phyloP scores from a whole-genome alignment of 1,284 basidiomycete species.

The Marasmius oreades region DNA sequence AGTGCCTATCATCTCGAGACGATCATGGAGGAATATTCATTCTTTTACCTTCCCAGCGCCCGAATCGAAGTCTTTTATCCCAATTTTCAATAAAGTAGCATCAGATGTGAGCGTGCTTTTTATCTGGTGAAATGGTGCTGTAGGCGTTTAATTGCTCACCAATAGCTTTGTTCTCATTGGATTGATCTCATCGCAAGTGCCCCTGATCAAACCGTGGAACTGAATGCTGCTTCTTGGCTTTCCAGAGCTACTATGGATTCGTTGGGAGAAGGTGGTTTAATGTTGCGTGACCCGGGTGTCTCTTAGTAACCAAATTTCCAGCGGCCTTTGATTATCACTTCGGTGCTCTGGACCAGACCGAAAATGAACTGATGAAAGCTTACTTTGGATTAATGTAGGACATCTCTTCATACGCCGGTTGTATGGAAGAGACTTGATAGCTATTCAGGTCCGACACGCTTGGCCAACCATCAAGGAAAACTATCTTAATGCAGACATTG shows the following conservation, averaged over 20 bases:
- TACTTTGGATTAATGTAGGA: conserved; percentile 42
- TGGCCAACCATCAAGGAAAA: conserved; percentile 14
- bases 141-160: too few relatives aligned
- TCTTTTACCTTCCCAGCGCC: conserved; percentile 26
- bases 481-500: conserved; percentile 38
- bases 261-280: conserved; percentile 37
- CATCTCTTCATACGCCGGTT: neutral
- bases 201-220: conserved; percentile 28
- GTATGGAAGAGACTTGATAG: neutral
- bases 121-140: neutral
- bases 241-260: conserved; percentile 44
- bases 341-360: conserved; percentile 35
- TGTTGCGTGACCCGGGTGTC: neutral
- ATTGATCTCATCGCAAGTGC: conserved; percentile 37
- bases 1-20: neutral
- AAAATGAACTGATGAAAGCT: conserved; percentile 42
- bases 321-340: conserved; percentile 51
- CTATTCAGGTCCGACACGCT: conserved; percentile 12
- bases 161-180: conserved; percentile 39
- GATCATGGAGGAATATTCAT: neutral
- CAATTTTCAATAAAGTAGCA: conserved; percentile 44
- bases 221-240: conserved; percentile 41
- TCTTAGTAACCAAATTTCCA: conserved; percentile 15
- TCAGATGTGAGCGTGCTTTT: conserved; percentile 32
- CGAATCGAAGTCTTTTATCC: conserved; percentile 45